Conservation (phyloP, 345 rosid genomes). For the Physaria fendleri region DNA sequence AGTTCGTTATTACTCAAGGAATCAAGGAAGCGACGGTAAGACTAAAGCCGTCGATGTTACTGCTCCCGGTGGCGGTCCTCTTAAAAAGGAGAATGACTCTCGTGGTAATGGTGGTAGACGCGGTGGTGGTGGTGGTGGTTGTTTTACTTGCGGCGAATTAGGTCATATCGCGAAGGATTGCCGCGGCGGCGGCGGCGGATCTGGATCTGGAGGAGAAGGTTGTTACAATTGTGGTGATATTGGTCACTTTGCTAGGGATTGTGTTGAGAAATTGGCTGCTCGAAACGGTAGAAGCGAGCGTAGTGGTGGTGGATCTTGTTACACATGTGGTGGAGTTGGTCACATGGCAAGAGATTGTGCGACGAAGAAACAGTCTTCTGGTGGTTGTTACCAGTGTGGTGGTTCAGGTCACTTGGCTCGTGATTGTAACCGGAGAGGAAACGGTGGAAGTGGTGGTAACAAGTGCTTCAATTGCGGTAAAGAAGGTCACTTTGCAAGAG, state of each 20-base stretch:
- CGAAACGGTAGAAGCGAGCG: constrained; percentile 5
- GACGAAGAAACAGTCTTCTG: constrained; percentile 14
- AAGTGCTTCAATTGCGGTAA: constrained; percentile 28
- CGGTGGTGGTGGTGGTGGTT: constrained; percentile 28
- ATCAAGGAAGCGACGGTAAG: constrained; percentile 39
- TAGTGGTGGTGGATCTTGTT: constrained; percentile 37
- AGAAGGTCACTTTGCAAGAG: constrained; percentile 40
- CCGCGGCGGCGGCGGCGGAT: not conserved
- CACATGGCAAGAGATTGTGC: constrained; percentile 63
- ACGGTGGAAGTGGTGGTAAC: constrained; percentile 8
- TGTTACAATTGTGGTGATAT: constrained; percentile 30
- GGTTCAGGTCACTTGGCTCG: constrained; percentile 38
- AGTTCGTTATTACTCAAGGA: constrained; percentile 28
- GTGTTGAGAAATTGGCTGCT: not conserved
- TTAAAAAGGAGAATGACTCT: constrained; percentile 26
- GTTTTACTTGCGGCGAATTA: constrained; percentile 27
- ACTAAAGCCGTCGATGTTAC: constrained; percentile 43
- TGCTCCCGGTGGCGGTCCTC: constrained; percentile 31
- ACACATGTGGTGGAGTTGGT: constrained; percentile 52
- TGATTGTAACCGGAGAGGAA: constrained; percentile 27
- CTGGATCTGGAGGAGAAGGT: not conserved
- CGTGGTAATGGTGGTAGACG: constrained; percentile 23
- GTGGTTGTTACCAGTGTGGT: constrained; percentile 35
- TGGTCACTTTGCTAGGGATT: constrained; percentile 37
- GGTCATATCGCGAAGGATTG: constrained; percentile 39